A percentile compares a stretch with the other conserved stretches of the same genome.
Evolutionary conservation across 208 protist genomes (phyloP).

Genomic region (Acanthamoeba divionensis): DNA sequence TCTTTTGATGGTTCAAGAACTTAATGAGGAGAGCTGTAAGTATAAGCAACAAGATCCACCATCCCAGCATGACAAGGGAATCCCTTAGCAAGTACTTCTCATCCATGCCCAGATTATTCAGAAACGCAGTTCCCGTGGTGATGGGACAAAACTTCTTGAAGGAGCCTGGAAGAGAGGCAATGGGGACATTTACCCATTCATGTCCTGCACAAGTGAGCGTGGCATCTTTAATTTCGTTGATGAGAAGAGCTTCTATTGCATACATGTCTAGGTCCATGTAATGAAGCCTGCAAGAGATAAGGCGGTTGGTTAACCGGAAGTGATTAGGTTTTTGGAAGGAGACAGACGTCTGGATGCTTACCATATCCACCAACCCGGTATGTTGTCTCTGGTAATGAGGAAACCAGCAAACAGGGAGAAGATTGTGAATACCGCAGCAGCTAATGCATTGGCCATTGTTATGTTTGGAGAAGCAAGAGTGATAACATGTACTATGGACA

Average conservation of each 20-base stretch:
- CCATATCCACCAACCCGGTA: conserved; percentile 53
- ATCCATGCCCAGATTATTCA: neutral
- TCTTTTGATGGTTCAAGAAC: conserved; percentile 2
- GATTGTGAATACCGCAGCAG: conserved; percentile 34
- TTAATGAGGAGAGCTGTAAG: neutral
- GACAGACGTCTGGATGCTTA: too few relatives aligned
- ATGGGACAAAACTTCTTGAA: neutral
- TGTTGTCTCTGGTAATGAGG: conserved; percentile 37
- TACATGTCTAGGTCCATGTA: conserved; percentile 40
- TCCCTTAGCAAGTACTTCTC: neutral
- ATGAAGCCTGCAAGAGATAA: neutral
- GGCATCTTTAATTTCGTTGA: neutral
- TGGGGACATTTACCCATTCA: neutral
- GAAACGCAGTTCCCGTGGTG: neutral
- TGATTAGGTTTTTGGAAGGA: neutral
- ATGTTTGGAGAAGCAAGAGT: conserved; percentile 32
- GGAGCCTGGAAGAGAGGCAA: neutral
- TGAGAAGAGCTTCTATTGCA: neutral
- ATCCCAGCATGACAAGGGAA: conserved; percentile 1
- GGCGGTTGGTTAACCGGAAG: neutral
- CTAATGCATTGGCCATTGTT: conserved; percentile 37
- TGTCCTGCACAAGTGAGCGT: neutral
- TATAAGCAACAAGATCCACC: neutral
- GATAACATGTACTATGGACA: conserved; percentile 30
- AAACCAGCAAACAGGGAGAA: conserved; percentile 64